Conservation (phyloP, 805 yeast genomes). For the Ogataea glucozyma region DNA sequence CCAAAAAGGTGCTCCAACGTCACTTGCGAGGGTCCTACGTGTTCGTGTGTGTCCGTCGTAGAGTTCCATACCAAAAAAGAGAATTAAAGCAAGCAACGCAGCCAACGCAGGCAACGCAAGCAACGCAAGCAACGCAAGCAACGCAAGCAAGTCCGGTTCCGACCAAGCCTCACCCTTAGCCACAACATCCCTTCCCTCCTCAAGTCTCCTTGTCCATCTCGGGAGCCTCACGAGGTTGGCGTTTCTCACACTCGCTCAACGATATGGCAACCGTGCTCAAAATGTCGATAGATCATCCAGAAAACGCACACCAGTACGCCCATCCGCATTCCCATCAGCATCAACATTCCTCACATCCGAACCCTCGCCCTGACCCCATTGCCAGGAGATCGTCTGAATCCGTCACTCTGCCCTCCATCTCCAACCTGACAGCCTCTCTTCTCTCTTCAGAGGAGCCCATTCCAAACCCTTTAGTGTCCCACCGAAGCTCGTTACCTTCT, state of each 20-base stretch:
- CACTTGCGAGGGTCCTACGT: no score
- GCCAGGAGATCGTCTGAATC: no score
- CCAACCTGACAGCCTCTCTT: conserved; percentile 20
- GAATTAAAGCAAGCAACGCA: no score
- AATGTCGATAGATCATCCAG: conserved; percentile 10
- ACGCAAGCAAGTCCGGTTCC: no score
- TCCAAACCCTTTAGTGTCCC: not conserved
- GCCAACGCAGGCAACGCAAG: no score
- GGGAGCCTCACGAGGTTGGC: no score
- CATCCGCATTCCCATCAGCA: not conserved
- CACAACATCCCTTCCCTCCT: not conserved
- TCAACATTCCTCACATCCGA: no score
- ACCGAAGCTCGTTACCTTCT: not conserved
- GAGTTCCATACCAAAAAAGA: not conserved
- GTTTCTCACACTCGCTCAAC: no score
- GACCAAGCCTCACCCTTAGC: no score
- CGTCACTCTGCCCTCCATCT: conserved; percentile 24
- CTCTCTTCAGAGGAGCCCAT: not conserved
- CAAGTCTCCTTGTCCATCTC: conserved; percentile 1
- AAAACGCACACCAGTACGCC: conserved; percentile 7
- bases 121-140: no score
- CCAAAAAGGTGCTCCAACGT: no score
- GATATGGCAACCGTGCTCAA: conserved; percentile 18
- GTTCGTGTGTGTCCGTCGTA: not conserved
- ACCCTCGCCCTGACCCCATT: no score